Percentiles rank a stretch among this genome's conserved stretches.
Conservation (phyloP, 345 rosid species). For the Eucalyptus sp. region DNA sequence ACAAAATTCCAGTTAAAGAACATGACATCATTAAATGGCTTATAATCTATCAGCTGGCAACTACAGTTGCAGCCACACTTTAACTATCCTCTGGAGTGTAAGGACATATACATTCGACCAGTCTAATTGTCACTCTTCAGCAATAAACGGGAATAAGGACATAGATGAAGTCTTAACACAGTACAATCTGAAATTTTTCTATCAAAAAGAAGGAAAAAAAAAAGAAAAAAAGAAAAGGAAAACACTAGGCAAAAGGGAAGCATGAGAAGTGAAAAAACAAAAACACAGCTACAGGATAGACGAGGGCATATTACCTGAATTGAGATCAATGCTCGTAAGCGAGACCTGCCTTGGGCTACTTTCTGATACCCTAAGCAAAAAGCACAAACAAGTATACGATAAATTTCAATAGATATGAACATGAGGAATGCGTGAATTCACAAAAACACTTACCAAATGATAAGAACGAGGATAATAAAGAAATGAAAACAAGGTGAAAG, state of each 20-base stretch:
- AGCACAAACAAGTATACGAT: not conserved
- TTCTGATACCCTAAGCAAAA: slow-evolving; percentile 28
- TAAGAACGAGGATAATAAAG: not conserved
- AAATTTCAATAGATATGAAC: not conserved
- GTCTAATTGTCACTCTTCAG: not conserved
- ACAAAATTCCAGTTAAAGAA: not conserved
- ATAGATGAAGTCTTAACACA: not conserved
- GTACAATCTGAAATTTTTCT: not conserved
- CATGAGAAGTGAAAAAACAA: not conserved
- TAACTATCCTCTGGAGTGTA: not conserved
- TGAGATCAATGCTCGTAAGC: slow-evolving; percentile 13
- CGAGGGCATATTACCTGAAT: slow-evolving; percentile 18
- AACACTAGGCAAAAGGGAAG: not conserved
- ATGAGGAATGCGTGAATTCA: not conserved
- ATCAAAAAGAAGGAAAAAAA: not conserved
- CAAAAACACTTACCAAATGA: not conserved
- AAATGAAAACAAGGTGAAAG: not conserved
- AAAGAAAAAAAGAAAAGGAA: not conserved
- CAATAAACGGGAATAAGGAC: not conserved
- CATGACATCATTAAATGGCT: not conserved
- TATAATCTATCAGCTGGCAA: not conserved
- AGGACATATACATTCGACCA: not conserved
- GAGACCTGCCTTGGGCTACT: slow-evolving; percentile 43
- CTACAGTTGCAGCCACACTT: not conserved
- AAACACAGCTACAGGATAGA: not conserved